Evolutionary conservation across 1,139 yeast genomes (phyloP), one percentile per base, ranked within the genome.

Genomic region (Diutina scorzettiae): DNA sequence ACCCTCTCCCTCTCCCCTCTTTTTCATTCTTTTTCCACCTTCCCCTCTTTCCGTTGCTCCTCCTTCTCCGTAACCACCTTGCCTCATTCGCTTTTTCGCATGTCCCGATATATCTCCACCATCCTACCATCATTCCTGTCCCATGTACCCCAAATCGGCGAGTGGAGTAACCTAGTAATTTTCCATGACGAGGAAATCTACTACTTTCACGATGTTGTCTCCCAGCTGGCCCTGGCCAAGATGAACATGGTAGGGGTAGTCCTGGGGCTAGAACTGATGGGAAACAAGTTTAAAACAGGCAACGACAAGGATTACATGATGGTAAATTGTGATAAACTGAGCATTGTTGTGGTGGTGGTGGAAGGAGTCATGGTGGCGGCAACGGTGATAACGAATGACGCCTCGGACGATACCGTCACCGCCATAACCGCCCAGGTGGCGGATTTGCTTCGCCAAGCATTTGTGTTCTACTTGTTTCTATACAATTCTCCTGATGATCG

Each of bases 201-300:
- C 28, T 34, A 34, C 28, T 34, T 34, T 16, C 39, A 34, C 18
- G 28, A 23, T 23, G 27, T 23, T n/a, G 24, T 14, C 20, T 4
- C 17, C 20, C 12, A 19, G 20, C 28, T 23, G 27, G 29, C 25
- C 11, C 28, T 19, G 18, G 25, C 28, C 12, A 34, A 34, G 19
- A 11, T 34, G n/a, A 34, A 34, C 23, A 17, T 34, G 12, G 39
- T 34, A 18, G 39, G 39, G 39, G 28, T 34, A n/a, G 23, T 34
- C 18, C 28, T 23, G 28, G 39, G 39, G 19, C 5, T 34, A 7
- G 28, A 23, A 7, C 27, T 16, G 39, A 14, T 34, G n/a, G 29
- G 28, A 5, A 6, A 12, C 29, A 34, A 23, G 19, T 34, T 34
- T 23, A 21, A 21, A 14, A 16, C 16, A 12, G 28, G 11, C 9